phyloP scores from a whole-genome alignment of 768 basidiomycete genomes.

The Collybiopsis confluens region DNA sequence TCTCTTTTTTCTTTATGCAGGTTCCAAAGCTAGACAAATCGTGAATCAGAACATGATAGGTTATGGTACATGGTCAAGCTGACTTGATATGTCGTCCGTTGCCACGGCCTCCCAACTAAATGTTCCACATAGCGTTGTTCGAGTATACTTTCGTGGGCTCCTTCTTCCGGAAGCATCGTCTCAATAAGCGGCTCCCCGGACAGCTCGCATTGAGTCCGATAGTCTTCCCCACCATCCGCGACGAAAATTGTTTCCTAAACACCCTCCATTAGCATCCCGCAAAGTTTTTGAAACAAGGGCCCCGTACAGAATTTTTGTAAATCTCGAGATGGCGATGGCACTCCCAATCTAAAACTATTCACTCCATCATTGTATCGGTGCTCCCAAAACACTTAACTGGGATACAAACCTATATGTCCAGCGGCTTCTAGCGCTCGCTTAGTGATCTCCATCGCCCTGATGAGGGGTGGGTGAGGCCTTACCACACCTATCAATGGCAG shows the following conservation, averaged over 20 bases:
- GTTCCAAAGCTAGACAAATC: conserved; percentile 47
- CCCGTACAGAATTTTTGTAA: conserved; percentile 32
- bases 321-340: conserved; percentile 51
- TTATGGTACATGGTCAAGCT: conserved; percentile 15
- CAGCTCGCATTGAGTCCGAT: conserved; percentile 25
- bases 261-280: neutral
- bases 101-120: conserved; percentile 17
- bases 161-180: conserved; percentile 38
- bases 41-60: neutral
- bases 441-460: conserved; percentile 51
- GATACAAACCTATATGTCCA: conserved; percentile 56
- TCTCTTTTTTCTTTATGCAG: conserved; percentile 46
- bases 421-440: conserved; percentile 53
- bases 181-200: conserved; percentile 55
- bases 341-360: conserved; percentile 68
- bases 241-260: conserved; percentile 36
- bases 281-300: too few species aligned
- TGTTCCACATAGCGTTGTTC: conserved; percentile 1
- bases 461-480: conserved; percentile 60
- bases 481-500: conserved; percentile 14
- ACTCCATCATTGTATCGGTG: too few species aligned
- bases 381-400: neutral
- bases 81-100: conserved; percentile 23
- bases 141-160: conserved; percentile 15
- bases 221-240: conserved; percentile 49